A percentile compares a stretch with the other conserved stretches of the same genome.
phyloP scores from a whole-genome alignment of 1,139 yeast genomes.

The Blastobotrys illinoisensis region DNA sequence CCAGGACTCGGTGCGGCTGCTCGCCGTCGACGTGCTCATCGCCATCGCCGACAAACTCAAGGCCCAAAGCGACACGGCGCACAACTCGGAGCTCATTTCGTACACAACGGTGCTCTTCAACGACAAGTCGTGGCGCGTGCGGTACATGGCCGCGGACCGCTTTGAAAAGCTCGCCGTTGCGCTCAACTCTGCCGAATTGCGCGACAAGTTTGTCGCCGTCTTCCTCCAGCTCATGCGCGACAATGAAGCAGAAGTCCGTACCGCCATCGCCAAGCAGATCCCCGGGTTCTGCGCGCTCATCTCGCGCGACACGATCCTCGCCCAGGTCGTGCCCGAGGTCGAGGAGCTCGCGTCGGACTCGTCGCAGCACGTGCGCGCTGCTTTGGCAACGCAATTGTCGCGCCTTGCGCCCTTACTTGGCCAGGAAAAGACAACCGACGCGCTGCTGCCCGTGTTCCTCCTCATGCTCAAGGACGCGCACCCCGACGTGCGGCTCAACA shows the following conservation, averaged over 20 bases:
- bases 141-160: conserved; percentile 95
- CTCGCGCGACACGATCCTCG: conserved; percentile 47
- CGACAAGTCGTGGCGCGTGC: conserved; percentile 97
- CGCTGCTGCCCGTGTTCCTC: conserved; percentile 79
- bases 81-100: conserved; percentile 29
- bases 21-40: conserved; percentile 82
- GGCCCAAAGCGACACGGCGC: conserved; percentile 25
- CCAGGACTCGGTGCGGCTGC: conserved; percentile 91
- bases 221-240: conserved; percentile 80
- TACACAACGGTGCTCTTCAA: conserved; percentile 59
- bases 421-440: conserved; percentile 76
- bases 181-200: conserved; percentile 51
- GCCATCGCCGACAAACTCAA: conserved; percentile 37
- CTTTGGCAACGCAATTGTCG: conserved; percentile 84
- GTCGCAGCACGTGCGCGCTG: conserved; percentile 88
- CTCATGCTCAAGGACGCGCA: conserved; percentile 95
- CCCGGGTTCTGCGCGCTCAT: conserved; percentile 60
- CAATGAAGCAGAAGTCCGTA: conserved; percentile 93
- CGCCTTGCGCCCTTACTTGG: conserved; percentile 83
- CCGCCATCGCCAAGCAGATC: conserved; percentile 87
- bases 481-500: conserved; percentile 92
- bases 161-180: conserved; percentile 69
- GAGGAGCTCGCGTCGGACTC: conserved; percentile 83
- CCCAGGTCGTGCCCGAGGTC: conserved; percentile 76
- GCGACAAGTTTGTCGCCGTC: conserved; percentile 57